Percentiles rank a stretch among this genome's conserved stretches.
Evolutionary conservation across 192 early-diverging fungal species (phyloP).

Genomic region (Backusella macrospora): DNA sequence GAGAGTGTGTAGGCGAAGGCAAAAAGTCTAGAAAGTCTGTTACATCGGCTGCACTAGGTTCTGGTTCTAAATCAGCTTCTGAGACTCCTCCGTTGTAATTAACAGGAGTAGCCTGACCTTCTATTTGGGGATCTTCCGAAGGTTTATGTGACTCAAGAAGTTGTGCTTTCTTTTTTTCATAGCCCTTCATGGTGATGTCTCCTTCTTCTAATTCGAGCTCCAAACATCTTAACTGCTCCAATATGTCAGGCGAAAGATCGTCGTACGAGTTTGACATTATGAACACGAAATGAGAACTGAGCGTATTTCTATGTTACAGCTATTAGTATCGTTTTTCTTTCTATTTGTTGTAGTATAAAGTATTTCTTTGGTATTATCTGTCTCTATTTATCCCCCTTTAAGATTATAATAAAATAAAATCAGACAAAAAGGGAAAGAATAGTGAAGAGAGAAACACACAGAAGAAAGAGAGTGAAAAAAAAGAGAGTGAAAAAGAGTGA

Average conservation of each 20-base stretch:
- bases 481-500: background rate
- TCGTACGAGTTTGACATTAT: constrained; percentile 29
- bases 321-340: background rate
- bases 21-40: constrained; percentile 39
- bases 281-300: constrained; percentile 10
- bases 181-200: constrained; percentile 78
- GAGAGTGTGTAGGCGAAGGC: constrained; percentile 37
- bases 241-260: constrained; percentile 34
- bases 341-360: background rate
- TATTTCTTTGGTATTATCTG: background rate
- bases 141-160: constrained; percentile 43
- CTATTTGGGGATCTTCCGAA: background rate
- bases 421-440: constrained; percentile 1
- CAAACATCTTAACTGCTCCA: constrained; percentile 22
- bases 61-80: constrained; percentile 28
- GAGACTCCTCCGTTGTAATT: constrained; percentile 1
- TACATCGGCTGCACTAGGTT: constrained; percentile 36
- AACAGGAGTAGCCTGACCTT: background rate
- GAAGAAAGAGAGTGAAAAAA: background rate
- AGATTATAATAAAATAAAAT: background rate
- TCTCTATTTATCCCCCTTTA: background rate
- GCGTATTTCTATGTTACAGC: background rate
- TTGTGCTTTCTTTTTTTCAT: constrained; percentile 61
- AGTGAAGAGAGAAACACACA: background rate
- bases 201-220: constrained; percentile 62